Conservation (phyloP, 495 filamentous ascomycete genomes). For the Thozetella sp. region DNA sequence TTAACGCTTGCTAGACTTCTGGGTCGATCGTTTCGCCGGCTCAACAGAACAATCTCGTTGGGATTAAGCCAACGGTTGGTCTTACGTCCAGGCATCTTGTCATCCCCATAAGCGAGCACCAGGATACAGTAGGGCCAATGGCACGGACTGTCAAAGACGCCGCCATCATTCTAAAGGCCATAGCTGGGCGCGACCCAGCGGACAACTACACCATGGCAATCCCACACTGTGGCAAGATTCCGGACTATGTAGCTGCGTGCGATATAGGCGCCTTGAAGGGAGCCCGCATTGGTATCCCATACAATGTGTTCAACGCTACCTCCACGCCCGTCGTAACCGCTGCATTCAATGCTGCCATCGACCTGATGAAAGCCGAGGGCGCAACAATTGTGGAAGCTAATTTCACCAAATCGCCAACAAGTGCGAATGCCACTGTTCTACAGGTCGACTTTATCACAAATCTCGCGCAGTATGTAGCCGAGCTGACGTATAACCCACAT, state of each 20-base stretch:
- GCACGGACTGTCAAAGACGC: slow-evolving; percentile 67
- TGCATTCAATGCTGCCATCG: slow-evolving; percentile 23
- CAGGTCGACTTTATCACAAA: slow-evolving; percentile 43
- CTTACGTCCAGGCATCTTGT: slow-evolving; percentile 63
- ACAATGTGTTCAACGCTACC: slow-evolving; percentile 29
- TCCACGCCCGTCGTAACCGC: slow-evolving; percentile 9
- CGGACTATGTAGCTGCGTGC: slow-evolving; percentile 45
- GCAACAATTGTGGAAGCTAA: slow-evolving; percentile 29
- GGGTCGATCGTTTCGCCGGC: slow-evolving; percentile 40
- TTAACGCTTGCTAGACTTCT: no score
- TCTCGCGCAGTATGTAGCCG: slow-evolving; percentile 44
- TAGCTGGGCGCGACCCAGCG: slow-evolving; percentile 53
- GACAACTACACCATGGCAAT: slow-evolving; percentile 49
- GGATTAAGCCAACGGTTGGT: slow-evolving; percentile 70
- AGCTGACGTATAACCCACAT: slow-evolving; percentile 47
- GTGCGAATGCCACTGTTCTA: slow-evolving; percentile 9
- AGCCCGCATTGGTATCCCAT: slow-evolving; percentile 62
- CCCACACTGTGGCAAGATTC: slow-evolving; percentile 35
- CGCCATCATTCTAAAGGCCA: slow-evolving; percentile 63
- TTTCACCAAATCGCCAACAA: neutral
- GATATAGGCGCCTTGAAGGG: slow-evolving; percentile 61
- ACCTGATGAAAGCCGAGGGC: slow-evolving; percentile 31
- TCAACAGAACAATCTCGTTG: slow-evolving; percentile 43
- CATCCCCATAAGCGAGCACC: slow-evolving; percentile 62
- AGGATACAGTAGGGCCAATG: slow-evolving; percentile 70